Base-by-base conservation (phyloP, 1,284 basidiomycete genomes). In the Ganoderma lucidum region DNA sequence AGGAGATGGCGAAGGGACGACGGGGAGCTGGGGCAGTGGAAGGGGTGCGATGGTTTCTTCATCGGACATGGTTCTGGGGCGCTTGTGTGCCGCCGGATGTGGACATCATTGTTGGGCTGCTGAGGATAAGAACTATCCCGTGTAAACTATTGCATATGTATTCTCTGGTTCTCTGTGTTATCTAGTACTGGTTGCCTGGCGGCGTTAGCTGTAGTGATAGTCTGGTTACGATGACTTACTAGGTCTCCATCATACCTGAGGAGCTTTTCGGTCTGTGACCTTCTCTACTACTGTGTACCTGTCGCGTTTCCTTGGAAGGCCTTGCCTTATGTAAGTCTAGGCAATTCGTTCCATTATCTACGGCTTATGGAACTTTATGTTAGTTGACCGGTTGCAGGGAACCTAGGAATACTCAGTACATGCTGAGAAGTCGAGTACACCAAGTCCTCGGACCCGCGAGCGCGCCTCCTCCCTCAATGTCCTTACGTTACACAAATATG, bases 21-120 rank as follows among this genome's bases (percentile, higher is more conserved):
- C 71, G 3, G 69, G 72, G 23, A 72, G 69, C 65, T 67, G 72
- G 32, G 51, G 51, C 19, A 70, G 73, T 35, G 63, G 66, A 41
- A 63, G 23, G 35, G 66, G 65, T 6, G 63, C 70, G 61, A 37
- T 70, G n/a, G 62, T 67, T 9, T 60, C 66, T 15, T 63, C 71
- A 14, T 63, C 72, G 23, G 66, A 67, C 32, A 61, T 56, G 65
- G 48, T 75, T 42, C 67, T 70, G 56, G 79, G 75, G 1, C 76
- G 76, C 55, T 68, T 71, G 37, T 80, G 79, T 45, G 79, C 79
- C 14, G 78, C 77, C 6, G 79, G 78, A n/a, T 79, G 78, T 58
- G 78, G 78, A n/a, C 77, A 79, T 69, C 69, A 75, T 64, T 80
- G 80, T 42, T 79, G 75, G 75, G 70, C 67, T 23, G 70, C 44